Conservation (phyloP, 83 land plant species). For the Picea abies region DNA sequence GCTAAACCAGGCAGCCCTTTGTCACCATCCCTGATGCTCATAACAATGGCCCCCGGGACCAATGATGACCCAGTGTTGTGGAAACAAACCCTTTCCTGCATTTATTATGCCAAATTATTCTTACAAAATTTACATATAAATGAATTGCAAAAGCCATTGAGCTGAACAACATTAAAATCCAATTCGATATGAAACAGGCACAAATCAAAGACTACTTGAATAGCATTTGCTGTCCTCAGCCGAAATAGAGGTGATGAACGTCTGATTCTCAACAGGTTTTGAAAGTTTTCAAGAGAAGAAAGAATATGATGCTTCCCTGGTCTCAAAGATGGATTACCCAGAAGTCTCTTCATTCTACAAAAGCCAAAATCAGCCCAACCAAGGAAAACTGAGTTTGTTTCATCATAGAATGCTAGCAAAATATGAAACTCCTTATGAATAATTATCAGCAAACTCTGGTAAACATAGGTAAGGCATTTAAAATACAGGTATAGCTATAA, state of each 20-base stretch:
- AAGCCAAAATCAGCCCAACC: background rate
- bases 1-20: slow-evolving; percentile 67
- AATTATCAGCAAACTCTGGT: background rate
- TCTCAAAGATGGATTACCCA: slow-evolving; percentile 75
- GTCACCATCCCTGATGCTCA: slow-evolving; percentile 89
- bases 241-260: slow-evolving; percentile 94
- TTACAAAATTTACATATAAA: too few relatives aligned
- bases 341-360: slow-evolving; percentile 62
- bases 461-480: background rate
- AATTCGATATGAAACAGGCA: background rate
- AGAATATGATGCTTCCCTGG: slow-evolving; percentile 74
- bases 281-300: slow-evolving; percentile 69
- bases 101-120: background rate
- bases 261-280: slow-evolving; percentile 67
- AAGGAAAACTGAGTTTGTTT: background rate
- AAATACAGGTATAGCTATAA: background rate
- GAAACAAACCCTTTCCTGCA: slow-evolving; percentile 82
- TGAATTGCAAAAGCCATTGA: background rate
- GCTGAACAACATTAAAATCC: background rate
- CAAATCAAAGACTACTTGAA: slow-evolving; percentile 58
- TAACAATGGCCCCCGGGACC: slow-evolving; percentile 79
- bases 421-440: background rate
- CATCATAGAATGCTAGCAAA: background rate
- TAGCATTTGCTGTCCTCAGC: slow-evolving; percentile 59
- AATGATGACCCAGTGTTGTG: slow-evolving; percentile 74